Percentiles rank a stretch among this genome's conserved stretches.
Conservation (phyloP, 805 yeast genomes). For the Clavispora asparagi region DNA sequence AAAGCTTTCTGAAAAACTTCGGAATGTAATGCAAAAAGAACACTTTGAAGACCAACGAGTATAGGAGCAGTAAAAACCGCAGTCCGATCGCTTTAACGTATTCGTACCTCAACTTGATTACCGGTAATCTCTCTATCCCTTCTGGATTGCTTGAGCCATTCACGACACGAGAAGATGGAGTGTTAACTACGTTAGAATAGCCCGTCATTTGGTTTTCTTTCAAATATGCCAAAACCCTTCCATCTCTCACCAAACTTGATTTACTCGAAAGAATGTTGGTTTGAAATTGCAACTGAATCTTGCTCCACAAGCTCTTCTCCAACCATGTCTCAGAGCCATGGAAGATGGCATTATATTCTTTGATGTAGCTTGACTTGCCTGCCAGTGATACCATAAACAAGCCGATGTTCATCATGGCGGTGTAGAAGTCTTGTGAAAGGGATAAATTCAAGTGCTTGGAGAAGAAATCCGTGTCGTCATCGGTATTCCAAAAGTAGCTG, state of each 20-base stretch:
- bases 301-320: constrained; percentile 7
- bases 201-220: constrained; percentile 15
- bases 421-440: constrained; percentile 60
- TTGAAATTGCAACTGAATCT: constrained; percentile 1
- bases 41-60: constrained; percentile 13
- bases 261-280: neutral
- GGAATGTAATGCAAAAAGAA: constrained; percentile 7
- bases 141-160: constrained; percentile 12
- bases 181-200: constrained; percentile 26
- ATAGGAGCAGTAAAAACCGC: constrained; percentile 19
- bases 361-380: constrained; percentile 58
- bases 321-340: constrained; percentile 55
- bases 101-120: constrained; percentile 16
- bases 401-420: constrained; percentile 56
- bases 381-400: constrained; percentile 62
- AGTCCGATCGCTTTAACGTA: constrained; percentile 17
- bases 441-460: constrained; percentile 30
- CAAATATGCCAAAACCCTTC: constrained; percentile 6
- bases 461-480: constrained; percentile 21
- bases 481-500: constrained; percentile 21
- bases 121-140: constrained; percentile 7
- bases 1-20: constrained; percentile 1
- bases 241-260: constrained; percentile 1
- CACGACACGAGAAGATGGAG: constrained; percentile 23
- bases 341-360: constrained; percentile 47